Conservation (phyloP, 2,329 filamentous ascomycete species). For the Tolypocladium paradoxum region DNA sequence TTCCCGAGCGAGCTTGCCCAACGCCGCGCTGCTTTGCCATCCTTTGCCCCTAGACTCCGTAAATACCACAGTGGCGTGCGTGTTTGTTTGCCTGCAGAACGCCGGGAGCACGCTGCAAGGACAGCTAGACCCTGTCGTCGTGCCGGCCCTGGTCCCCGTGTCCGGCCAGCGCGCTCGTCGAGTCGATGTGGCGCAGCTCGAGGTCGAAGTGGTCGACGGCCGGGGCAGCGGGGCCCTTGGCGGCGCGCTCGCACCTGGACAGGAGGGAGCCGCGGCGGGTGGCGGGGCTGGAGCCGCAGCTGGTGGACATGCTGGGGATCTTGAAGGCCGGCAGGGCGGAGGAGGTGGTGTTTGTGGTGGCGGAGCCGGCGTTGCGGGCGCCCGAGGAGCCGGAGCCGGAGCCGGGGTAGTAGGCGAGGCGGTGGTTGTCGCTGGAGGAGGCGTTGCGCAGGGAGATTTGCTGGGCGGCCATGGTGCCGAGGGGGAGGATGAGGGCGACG, state of each 20-base stretch:
- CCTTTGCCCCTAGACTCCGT: not conserved
- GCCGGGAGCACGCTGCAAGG: slow-evolving; percentile 1
- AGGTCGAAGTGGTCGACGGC: slow-evolving; percentile 16
- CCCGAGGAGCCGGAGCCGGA: not conserved
- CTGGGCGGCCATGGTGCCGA: slow-evolving; percentile 41
- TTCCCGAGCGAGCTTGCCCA: too few species aligned
- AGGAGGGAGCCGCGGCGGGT: slow-evolving; percentile 2
- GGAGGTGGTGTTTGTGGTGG: slow-evolving; percentile 3
- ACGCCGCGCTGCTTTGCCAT: not conserved
- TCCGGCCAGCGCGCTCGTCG: slow-evolving; percentile 7
- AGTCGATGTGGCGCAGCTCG: slow-evolving; percentile 20
- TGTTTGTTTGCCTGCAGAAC: not conserved
- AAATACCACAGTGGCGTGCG: not conserved
- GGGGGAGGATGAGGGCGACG: slow-evolving; percentile 39
- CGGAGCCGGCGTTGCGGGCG: not conserved
- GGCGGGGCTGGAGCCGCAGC: slow-evolving; percentile 9
- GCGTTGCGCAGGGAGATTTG: slow-evolving; percentile 21
- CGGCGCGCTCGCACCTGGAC: not conserved
- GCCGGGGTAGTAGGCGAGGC: slow-evolving; percentile 7
- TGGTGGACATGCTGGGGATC: slow-evolving; percentile 7
- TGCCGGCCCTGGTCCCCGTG: slow-evolving; percentile 19
- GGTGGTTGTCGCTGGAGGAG: slow-evolving; percentile 2
- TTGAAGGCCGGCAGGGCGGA: slow-evolving; percentile 8
- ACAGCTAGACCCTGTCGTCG: slow-evolving; percentile 19
- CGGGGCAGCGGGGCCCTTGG: slow-evolving; percentile 1